A percentile compares a stretch with the other conserved stretches of the same genome.
Conservation (phyloP, 208 protist genomes). For the Crithidia mellificae region DNA sequence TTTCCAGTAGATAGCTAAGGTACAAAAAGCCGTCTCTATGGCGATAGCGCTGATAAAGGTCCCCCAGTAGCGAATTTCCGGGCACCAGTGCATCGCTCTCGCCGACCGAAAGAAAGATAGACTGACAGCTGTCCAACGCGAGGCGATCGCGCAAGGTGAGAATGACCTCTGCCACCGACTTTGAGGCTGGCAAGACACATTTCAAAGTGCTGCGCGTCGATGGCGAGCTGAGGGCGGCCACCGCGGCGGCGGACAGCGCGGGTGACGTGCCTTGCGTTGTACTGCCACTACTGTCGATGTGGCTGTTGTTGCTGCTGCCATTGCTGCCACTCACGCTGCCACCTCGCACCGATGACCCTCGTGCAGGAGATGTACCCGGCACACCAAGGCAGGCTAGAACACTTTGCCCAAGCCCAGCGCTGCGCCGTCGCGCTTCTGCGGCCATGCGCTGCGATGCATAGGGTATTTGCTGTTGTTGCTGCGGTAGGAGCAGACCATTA, state of each 20-base stretch:
- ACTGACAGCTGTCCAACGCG: constrained; percentile 82
- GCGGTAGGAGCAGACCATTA: no score
- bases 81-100: constrained; percentile 72
- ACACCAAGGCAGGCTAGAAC: not conserved
- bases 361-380: not conserved
- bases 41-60: constrained; percentile 85
- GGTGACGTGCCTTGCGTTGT: no score
- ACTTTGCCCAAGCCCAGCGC: not conserved
- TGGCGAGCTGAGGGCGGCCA: constrained; percentile 6
- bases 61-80: constrained; percentile 66
- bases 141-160: constrained; percentile 89
- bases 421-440: not conserved
- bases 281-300: no score
- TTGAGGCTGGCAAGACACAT: constrained; percentile 54
- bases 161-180: constrained; percentile 91
- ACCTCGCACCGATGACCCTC: no score
- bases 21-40: constrained; percentile 91
- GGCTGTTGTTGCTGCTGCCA: not conserved
- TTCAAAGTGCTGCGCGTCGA: constrained; percentile 38
- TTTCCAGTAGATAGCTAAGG: constrained; percentile 79
- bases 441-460: constrained; percentile 1
- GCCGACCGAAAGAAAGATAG: constrained; percentile 92
- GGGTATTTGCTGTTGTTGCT: not conserved
- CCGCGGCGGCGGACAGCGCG: not conserved
- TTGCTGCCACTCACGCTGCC: no score